Evolutionary conservation across 495 filamentous ascomycete genomes (phyloP).

Genomic region (Parathielavia hyrcaniae): DNA sequence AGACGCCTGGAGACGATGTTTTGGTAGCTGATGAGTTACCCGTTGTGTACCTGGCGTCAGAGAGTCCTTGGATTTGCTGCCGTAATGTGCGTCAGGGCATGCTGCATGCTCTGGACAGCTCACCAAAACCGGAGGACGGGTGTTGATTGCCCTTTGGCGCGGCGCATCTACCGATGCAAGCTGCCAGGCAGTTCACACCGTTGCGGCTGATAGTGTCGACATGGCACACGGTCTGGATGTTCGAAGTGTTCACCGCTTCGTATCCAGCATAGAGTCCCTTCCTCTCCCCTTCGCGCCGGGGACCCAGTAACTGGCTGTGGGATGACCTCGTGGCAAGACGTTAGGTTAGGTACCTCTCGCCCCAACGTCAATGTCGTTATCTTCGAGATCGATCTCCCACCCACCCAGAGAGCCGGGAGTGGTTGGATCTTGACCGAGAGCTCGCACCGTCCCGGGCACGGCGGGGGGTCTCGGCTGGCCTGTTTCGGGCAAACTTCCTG

Average conservation of each 20-base stretch:
- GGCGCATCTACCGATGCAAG: constrained; percentile 1
- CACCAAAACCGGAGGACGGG: not conserved
- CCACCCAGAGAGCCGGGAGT: not conserved
- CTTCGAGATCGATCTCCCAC: not conserved
- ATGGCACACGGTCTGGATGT: not conserved
- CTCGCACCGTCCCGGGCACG: not conserved
- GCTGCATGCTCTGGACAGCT: not conserved
- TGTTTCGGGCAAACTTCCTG: constrained; percentile 6
- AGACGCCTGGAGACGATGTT: not conserved
- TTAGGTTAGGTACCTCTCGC: too few species aligned
- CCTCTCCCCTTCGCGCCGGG: too few species aligned
- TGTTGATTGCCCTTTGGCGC: too few species aligned
- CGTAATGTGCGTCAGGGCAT: not conserved
- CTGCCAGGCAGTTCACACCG: not conserved
- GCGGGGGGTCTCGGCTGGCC: constrained; percentile 2
- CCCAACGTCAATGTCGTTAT: not conserved
- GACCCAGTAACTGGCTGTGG: not conserved
- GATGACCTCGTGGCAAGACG: too few species aligned
- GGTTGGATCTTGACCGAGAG: not conserved
- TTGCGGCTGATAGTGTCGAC: not conserved
- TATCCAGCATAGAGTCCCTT: too few species aligned
- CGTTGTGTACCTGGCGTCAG: not conserved
- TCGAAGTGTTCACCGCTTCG: too few species aligned
- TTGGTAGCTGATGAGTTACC: not conserved
- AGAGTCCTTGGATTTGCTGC: not conserved